phyloP scores from a whole-genome alignment of 2,329 filamentous ascomycete species.

The Nemania diffusa region DNA sequence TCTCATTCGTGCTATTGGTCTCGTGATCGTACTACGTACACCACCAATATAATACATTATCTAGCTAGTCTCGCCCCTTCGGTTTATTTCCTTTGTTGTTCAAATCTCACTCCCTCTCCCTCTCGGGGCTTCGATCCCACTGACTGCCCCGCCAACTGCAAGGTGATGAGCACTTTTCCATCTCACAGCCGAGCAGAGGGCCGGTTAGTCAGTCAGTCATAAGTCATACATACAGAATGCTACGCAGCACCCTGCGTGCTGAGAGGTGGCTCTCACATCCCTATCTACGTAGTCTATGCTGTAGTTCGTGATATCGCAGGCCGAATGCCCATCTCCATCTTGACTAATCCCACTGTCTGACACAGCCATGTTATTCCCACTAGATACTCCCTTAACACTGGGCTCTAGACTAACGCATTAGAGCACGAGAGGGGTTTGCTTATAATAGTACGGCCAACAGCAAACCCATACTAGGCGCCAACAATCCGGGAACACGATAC shows the following conservation, averaged over 20 bases:
- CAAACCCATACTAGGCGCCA: neutral
- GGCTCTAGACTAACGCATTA: conserved; percentile 9
- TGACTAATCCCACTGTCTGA: conserved; percentile 9
- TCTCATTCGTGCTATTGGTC: conserved; percentile 6
- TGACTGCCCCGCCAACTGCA: neutral
- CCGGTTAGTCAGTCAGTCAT: neutral
- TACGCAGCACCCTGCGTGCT: neutral
- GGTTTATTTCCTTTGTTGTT: conserved; percentile 7
- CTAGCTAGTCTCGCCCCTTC: conserved; percentile 25
- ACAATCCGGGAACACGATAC: neutral
- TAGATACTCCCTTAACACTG: neutral
- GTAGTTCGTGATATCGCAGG: conserved; percentile 6
- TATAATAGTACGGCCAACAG: neutral
- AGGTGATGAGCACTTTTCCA: conserved; percentile 17
- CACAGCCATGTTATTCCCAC: conserved; percentile 25
- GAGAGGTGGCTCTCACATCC: neutral
- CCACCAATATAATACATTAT: neutral
- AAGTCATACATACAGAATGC: neutral
- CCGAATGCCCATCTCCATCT: conserved; percentile 16
- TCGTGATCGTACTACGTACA: conserved; percentile 3
- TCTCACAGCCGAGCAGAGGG: neutral
- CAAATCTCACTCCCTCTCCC: neutral
- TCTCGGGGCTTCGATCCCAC: neutral
- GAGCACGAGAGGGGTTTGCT: neutral
- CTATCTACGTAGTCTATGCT: neutral